Evolutionary conservation across 768 basidiomycete species (phyloP).

Genomic region (Sistotremastrum niveocremeum): DNA sequence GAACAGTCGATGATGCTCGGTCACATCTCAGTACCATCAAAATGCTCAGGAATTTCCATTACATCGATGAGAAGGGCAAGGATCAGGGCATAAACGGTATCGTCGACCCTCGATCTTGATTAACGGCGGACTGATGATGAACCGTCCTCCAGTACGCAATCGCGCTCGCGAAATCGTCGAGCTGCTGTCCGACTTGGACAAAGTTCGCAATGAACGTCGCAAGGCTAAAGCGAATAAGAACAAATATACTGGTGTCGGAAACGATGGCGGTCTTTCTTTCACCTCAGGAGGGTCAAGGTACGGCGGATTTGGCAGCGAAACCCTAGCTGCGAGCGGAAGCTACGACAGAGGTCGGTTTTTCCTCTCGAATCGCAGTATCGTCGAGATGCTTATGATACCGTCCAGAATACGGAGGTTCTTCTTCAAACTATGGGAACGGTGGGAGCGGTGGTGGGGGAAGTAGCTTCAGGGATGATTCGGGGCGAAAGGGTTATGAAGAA

Average conservation of each 20-base stretch:
- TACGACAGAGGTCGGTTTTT: constrained; percentile 13
- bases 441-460: constrained; percentile 9
- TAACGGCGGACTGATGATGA: not conserved
- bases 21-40: constrained; percentile 92
- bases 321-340: constrained; percentile 13
- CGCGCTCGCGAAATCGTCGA: constrained; percentile 88
- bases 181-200: constrained; percentile 80
- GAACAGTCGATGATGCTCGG: constrained; percentile 94
- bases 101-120: constrained; percentile 2
- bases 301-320: constrained; percentile 60
- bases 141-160: constrained; percentile 61
- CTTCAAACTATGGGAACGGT: constrained; percentile 8
- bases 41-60: constrained; percentile 96
- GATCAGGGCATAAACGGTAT: constrained; percentile 97
- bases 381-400: constrained; percentile 29
- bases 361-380: constrained; percentile 7
- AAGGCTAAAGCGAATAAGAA: constrained; percentile 84
- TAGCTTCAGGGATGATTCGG: constrained; percentile 27
- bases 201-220: constrained; percentile 75
- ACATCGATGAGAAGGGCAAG: constrained; percentile 97
- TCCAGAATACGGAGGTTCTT: not conserved
- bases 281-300: constrained; percentile 41
- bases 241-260: constrained; percentile 84
- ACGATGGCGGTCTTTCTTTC: constrained; percentile 59
- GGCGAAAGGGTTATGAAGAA: constrained; percentile 67